Evolutionary conservation across 768 basidiomycete species (phyloP), one percentile per base, ranked within the genome.

Genomic region (Lyophyllum semitale): DNA sequence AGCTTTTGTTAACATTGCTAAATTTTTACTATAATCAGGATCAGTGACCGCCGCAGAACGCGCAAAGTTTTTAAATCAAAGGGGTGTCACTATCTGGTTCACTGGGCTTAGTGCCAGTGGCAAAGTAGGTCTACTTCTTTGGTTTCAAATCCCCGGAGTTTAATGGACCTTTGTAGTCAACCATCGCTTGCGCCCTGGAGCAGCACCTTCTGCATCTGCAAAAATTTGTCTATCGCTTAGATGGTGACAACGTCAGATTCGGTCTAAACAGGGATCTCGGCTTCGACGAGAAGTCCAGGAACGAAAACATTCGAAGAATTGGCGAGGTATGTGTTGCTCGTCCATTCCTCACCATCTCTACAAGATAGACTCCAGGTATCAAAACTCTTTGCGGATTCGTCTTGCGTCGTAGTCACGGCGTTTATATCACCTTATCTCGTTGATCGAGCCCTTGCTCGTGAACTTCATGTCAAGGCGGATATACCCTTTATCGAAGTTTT

Each of bases 381-480:
- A 43, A 95, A 93, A 70, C 79, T 98, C 38, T 97, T 99, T 71
- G 85, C 95, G 18, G 91, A 95, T 65, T 83, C 95, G 3, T 88
- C 84, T 29, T 91, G 89, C 62, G 81, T 97, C 60, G 80, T 91
- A 17, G 79, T 98, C 68, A 96, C 97, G 17, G 95, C 97, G 12
- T 99, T 99, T 76, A 99, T 99, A 72, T 98, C 97, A 1, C 97
- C 97, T n/a, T 98, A 98, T 73, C 80, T 84, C 46, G 82, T 85
- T 13, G 96, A 99, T 77, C 86, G 97, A 30, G 79, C 83, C 12
- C 69, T 88, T 44, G 97, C 92, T 20, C 85, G 97, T 41, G 77
- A 86, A 55, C 79, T 98, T 26, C 96, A 99, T 71, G 80, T 84
- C 45, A 78, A 84, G 47, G 78, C 84, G 1, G 77, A 79, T 17